Evolutionary conservation across 2,329 filamentous ascomycete species (phyloP), one percentile per base, ranked within the genome.

Genomic region (Paracamarosporium sp.): DNA sequence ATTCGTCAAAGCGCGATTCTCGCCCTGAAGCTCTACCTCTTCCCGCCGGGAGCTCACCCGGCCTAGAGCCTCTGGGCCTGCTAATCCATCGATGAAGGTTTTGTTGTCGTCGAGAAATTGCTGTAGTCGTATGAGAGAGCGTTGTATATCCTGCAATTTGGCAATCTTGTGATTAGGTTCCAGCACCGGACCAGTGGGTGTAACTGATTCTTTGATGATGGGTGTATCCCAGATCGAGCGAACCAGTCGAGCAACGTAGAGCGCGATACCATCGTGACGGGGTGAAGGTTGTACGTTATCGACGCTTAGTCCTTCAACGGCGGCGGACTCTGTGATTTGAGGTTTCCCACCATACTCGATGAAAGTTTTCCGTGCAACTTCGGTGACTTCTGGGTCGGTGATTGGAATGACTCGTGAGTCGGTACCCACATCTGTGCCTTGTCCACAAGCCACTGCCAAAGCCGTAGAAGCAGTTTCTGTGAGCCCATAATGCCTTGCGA

Each of bases 311-410:
- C 81, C 79, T 45, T 82, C 82, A 62, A 89, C 86, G 3, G 83
- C 78, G 31, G 87, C 86, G 60, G 93, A 93, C 71, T 97, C 92
- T 20, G 92, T 90, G 61, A 96, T 83, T 5, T 88, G 90, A 1
- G 95, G 91, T 69, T 93, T 91, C 28, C 95, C 95, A 50, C 95
- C 95, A 74, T 90, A 93, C 65, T 96, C 93, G 56, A 98, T 93
- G 75, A 97, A 98, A 1, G 90, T 90, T 61, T 91, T 89, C 57
- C 92, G 87, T 4, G 94, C 95, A 59, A 89, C 87, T 65, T 97
- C 93, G 45, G 96, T 83, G 1, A 96, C 92, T 33, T 92, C 87
- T 12, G 93, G 91, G 69, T 98, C 95, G 31, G 89, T 90, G 24
- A 90, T 83, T 62, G 83, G 85, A 0, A 91, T 88, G 9, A 89